A percentile compares a stretch with the other conserved stretches of the same genome.
phyloP scores from a whole-genome alignment of 495 filamentous ascomycete species.

The Annulohypoxylon moriforme region DNA sequence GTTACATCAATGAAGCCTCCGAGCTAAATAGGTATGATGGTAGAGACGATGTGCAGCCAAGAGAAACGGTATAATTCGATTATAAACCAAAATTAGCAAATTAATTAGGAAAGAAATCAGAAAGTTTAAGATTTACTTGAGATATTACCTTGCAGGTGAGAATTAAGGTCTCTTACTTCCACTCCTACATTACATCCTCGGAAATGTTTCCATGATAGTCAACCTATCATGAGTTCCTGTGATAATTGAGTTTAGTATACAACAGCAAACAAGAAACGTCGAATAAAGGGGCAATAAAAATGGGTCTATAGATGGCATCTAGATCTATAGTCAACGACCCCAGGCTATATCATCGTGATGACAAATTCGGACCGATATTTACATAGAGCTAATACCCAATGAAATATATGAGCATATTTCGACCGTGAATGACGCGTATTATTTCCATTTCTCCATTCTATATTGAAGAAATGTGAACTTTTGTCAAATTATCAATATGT shows the following conservation, averaged over 20 bases:
- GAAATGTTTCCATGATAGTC: background rate
- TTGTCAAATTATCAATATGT: background rate
- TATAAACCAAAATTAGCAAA: background rate
- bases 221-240: background rate
- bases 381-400: background rate
- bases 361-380: constrained; percentile 4
- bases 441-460: background rate
- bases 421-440: background rate
- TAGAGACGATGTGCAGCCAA: background rate
- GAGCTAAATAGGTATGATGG: background rate
- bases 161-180: background rate
- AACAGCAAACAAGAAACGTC: background rate
- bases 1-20: background rate
- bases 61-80: background rate
- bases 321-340: constrained; percentile 1
- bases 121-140: background rate
- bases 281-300: background rate
- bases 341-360: background rate
- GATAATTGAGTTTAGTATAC: background rate
- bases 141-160: background rate
- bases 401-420: background rate
- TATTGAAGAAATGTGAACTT: background rate
- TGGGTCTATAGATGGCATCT: background rate
- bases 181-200: background rate
- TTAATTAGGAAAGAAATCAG: background rate